These are phyloP conservation scores for Phlegmacium glaucopus DNA, from an alignment of 768 basidiomycete genomes.

Conservation along the genomic window DNA sequence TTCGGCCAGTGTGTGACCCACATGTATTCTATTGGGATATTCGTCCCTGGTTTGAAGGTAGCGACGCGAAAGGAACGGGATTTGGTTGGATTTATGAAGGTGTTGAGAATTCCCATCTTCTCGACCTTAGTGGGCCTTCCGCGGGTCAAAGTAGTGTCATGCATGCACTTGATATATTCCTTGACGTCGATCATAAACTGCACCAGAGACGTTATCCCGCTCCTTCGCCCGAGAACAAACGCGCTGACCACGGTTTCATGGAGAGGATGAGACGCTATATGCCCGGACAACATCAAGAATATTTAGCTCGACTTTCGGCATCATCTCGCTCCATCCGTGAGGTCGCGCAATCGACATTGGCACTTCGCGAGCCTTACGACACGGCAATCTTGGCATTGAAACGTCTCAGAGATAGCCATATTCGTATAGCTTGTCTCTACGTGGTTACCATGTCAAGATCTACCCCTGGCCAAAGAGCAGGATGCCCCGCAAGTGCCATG, in stretches of 20 bases:
- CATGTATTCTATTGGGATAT: constrained; percentile 86
- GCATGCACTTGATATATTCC: constrained; percentile 80
- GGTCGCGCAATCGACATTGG: constrained; percentile 52
- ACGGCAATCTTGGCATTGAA: constrained; percentile 75
- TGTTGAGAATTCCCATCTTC: constrained; percentile 49
- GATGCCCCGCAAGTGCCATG: constrained; percentile 56
- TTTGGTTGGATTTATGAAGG: constrained; percentile 80
- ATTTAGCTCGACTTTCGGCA: constrained; percentile 64
- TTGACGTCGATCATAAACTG: constrained; percentile 87
- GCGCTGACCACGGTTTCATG: constrained; percentile 79
- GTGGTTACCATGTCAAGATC: constrained; percentile 81
- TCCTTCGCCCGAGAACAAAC: constrained; percentile 63
- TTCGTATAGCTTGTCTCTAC: constrained; percentile 86
- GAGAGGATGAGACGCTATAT: constrained; percentile 92
- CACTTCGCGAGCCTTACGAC: constrained; percentile 76
- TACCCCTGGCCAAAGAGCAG: constrained; percentile 38
- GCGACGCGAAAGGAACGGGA: constrained; percentile 53
- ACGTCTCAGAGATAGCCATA: constrained; percentile 81
- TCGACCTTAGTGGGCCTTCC: constrained; percentile 83
- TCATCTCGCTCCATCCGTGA: constrained; percentile 62
- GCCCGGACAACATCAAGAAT: constrained; percentile 88
- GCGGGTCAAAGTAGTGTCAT: constrained; percentile 94
- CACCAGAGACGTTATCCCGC: constrained; percentile 63
- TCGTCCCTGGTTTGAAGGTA: constrained; percentile 92
- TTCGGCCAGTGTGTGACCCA: constrained; percentile 75